These are phyloP conservation scores for Panicum hallii DNA, from an alignment of 202 grass and related monocot genomes.

Conservation along the genomic window DNA sequence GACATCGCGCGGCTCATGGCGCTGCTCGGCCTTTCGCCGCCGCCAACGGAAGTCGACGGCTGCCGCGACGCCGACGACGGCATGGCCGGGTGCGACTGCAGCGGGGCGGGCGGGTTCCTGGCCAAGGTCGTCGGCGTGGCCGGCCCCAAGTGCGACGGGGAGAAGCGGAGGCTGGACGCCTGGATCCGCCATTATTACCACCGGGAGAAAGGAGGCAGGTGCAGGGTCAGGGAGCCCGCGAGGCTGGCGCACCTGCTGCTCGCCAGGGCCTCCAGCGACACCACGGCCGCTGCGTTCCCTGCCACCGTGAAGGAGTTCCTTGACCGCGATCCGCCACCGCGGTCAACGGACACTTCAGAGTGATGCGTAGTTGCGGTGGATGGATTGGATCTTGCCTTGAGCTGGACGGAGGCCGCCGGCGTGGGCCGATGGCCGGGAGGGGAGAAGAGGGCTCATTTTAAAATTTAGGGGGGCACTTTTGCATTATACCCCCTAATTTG, in stretches of 20 bases:
- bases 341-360: not conserved
- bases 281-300: conserved; percentile 40
- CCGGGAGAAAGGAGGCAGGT: conserved; percentile 21
- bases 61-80: not conserved
- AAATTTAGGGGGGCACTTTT: too few species aligned
- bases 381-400: too few species aligned
- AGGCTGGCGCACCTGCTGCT: conserved; percentile 70
- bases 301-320: conserved; percentile 61
- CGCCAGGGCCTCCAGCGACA: conserved; percentile 54
- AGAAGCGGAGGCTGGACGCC: conserved; percentile 60
- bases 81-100: conserved; percentile 58
- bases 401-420: too few species aligned
- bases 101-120: conserved; percentile 56
- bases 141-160: conserved; percentile 63
- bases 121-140: conserved; percentile 61
- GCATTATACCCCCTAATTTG: too few species aligned
- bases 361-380: not conserved
- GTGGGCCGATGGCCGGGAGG: too few species aligned
- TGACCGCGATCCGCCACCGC: conserved; percentile 43
- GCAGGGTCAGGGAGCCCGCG: conserved; percentile 64
- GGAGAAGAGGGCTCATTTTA: too few species aligned
- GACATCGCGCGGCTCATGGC: conserved; percentile 64
- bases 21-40: conserved; percentile 51
- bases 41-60: too few species aligned
- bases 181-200: conserved; percentile 66